Percentiles rank a stretch among this genome's conserved stretches.
These are phyloP conservation scores for Podospora pseudoanserina DNA, from an alignment of 495 filamentous ascomycete species.

Conservation along the genomic window DNA sequence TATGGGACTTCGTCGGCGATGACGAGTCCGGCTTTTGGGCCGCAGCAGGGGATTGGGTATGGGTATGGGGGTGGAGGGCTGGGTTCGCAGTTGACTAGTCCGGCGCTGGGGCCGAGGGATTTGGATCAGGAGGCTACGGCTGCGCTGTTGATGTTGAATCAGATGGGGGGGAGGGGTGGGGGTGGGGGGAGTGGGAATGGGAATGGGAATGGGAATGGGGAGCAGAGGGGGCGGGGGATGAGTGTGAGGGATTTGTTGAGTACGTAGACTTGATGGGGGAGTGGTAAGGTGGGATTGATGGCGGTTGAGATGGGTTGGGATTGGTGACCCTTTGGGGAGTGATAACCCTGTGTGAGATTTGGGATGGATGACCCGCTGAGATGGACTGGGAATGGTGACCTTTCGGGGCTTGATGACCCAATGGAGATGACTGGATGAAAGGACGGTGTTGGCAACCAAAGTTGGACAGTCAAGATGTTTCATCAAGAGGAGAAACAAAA, in stretches of 20 bases:
- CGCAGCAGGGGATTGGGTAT: constrained; percentile 31
- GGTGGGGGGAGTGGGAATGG: constrained; percentile 36
- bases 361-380: not conserved
- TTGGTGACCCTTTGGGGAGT: not conserved
- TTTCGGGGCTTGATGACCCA: not conserved
- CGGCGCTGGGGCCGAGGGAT: constrained; percentile 45
- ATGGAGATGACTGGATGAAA: not conserved
- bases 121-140: constrained; percentile 76
- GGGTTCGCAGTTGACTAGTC: constrained; percentile 47
- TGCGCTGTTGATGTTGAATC: constrained; percentile 74
- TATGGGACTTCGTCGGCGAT: constrained; percentile 30
- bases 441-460: not conserved
- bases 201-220: constrained; percentile 43
- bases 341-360: not conserved
- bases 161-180: constrained; percentile 52
- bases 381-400: not conserved
- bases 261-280: constrained; percentile 39
- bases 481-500: not conserved
- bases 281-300: not conserved
- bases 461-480: not conserved
- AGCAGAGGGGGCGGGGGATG: constrained; percentile 52
- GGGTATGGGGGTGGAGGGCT: not conserved
- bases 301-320: not conserved
- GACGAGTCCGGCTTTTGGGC: constrained; percentile 47
- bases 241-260: constrained; percentile 78